These are phyloP conservation scores for Kwoniella sp. DNA, from an alignment of 768 basidiomycete species.

Conservation along the genomic window DNA sequence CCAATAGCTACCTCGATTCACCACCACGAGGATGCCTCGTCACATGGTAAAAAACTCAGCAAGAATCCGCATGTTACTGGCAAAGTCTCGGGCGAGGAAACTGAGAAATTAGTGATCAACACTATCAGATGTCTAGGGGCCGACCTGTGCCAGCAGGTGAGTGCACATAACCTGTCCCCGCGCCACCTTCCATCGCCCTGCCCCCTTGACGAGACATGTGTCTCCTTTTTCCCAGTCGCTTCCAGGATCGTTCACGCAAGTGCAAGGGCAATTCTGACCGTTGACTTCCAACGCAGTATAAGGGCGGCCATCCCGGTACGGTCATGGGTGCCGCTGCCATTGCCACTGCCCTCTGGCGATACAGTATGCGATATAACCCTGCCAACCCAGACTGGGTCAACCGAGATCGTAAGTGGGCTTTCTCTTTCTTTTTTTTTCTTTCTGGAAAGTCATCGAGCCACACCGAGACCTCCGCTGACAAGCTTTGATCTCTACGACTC, in stretches of 20 bases:
- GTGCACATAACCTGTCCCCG: neutral
- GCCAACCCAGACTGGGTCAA: constrained; percentile 54
- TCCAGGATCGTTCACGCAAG: too few species aligned
- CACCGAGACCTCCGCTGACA: too few species aligned
- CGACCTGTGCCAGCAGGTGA: constrained; percentile 50
- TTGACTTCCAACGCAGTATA: constrained; percentile 40
- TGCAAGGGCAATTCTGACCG: too few species aligned
- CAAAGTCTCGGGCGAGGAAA: constrained; percentile 10
- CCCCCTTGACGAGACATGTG: too few species aligned
- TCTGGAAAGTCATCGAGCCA: too few species aligned
- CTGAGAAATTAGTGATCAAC: constrained; percentile 49
- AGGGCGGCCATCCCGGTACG: constrained; percentile 55
- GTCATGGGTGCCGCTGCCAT: constrained; percentile 56
- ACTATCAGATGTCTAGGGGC: constrained; percentile 51
- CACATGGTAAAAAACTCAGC: constrained; percentile 13
- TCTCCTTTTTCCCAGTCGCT: too few species aligned
- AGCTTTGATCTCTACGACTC: neutral
- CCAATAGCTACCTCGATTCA: neutral
- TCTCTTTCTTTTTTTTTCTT: too few species aligned
- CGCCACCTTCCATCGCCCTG: too few species aligned
- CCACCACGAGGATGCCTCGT: neutral
- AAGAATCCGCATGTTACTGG: constrained; percentile 17
- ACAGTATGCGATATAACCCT: constrained; percentile 54
- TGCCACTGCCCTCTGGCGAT: constrained; percentile 52
- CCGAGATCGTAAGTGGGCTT: constrained; percentile 48